Conservation (phyloP, 352 stramenopile genomes). For the Pythium brassicae region DNA sequence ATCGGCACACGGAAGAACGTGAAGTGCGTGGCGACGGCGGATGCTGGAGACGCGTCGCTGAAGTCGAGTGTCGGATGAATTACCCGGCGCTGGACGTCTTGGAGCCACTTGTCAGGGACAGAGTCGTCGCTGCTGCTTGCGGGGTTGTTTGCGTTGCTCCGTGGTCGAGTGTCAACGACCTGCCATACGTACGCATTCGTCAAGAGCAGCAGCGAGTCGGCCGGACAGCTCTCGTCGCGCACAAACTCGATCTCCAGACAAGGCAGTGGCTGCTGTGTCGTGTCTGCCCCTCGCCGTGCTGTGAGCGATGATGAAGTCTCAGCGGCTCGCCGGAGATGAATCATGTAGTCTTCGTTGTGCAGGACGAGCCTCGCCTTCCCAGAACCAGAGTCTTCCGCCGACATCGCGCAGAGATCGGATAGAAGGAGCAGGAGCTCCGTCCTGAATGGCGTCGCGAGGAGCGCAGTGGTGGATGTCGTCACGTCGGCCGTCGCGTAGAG, state of each 20-base stretch:
- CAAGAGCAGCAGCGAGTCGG: slow-evolving; percentile 22
- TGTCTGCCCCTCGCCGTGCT: neutral
- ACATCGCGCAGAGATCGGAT: neutral
- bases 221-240: slow-evolving; percentile 33
- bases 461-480: slow-evolving; percentile 16
- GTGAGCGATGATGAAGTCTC: neutral
- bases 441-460: slow-evolving; percentile 26
- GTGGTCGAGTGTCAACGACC: slow-evolving; percentile 13
- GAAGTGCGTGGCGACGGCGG: slow-evolving; percentile 2
- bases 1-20: slow-evolving; percentile 42
- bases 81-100: slow-evolving; percentile 45
- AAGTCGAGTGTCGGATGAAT: slow-evolving; percentile 50
- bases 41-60: neutral
- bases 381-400: neutral
- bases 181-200: slow-evolving; percentile 37
- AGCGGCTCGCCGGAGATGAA: slow-evolving; percentile 25
- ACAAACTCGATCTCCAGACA: slow-evolving; percentile 25
- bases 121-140: neutral
- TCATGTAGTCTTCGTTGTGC: slow-evolving; percentile 26
- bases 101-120: slow-evolving; percentile 41
- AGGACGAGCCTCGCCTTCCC: slow-evolving; percentile 24
- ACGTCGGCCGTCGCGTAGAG: slow-evolving; percentile 41
- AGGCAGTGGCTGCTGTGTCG: neutral
- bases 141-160: neutral
- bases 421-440: slow-evolving; percentile 19